Conservation (phyloP, 2,329 filamentous ascomycete species). For the Colletotrichum camelliae region DNA sequence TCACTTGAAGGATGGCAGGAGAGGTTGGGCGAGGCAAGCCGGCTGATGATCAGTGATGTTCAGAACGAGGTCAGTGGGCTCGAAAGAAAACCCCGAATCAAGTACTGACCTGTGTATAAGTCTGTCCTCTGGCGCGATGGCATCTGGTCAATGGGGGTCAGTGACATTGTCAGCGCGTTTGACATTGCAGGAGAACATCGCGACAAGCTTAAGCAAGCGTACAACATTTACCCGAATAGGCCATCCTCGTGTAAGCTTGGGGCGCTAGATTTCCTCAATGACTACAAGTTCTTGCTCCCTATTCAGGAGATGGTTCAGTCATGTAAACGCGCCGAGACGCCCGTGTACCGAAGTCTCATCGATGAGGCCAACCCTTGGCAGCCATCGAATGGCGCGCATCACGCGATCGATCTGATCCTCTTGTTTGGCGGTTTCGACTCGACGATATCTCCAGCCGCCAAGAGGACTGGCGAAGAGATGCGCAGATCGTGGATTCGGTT, state of each 20-base stretch:
- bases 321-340: constrained; percentile 25
- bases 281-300: constrained; percentile 35
- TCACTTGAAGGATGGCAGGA: constrained; percentile 41
- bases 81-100: neutral
- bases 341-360: constrained; percentile 43
- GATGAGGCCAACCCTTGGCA: constrained; percentile 55
- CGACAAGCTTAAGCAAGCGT: constrained; percentile 38
- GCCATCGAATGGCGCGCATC: constrained; percentile 47
- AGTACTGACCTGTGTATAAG: constrained; percentile 25
- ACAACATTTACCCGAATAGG: constrained; percentile 44
- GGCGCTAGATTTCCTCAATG: constrained; percentile 42
- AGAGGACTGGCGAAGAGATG: constrained; percentile 38
- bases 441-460: constrained; percentile 35
- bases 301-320: constrained; percentile 19
- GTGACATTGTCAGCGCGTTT: constrained; percentile 39
- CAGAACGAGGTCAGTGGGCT: constrained; percentile 41
- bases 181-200: constrained; percentile 31
- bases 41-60: constrained; percentile 46
- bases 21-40: constrained; percentile 32
- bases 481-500: constrained; percentile 45
- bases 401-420: constrained; percentile 51
- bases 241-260: constrained; percentile 44
- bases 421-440: constrained; percentile 47
- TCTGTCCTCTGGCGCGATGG: constrained; percentile 50
- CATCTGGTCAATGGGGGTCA: constrained; percentile 38